Evolutionary conservation across 2,329 filamentous ascomycete genomes (phyloP), one percentile per base, ranked within the genome.

Genomic region (Xylariaceae sp.): DNA sequence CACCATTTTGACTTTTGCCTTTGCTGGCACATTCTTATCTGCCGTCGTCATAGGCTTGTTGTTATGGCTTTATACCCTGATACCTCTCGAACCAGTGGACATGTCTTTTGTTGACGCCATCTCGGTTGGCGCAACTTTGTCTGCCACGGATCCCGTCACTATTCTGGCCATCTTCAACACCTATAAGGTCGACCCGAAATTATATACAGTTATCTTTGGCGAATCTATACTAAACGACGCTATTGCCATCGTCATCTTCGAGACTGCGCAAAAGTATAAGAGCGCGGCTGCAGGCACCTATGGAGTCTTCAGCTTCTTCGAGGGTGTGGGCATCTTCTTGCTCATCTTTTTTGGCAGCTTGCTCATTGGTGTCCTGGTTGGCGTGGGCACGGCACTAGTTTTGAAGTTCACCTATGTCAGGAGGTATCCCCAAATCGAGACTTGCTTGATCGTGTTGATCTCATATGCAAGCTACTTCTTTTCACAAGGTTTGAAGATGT

Each of bases 121-220:
- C 72, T 96, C 93, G 1, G 91, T 99, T 43, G 95, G 95, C 67
- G 95, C 95, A 44, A 99, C 95, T 0, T 84, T 99, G 29, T 98
- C 95, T 1, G 95, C 95, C 57, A 99, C 95, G 1, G 95, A 99
- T 71, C 95, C 95, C 0, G 93, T 99, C 56, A 99, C 95, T 0
- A 98, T 99, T 67, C 81, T 99, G 51, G 95, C 95, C 72, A 99
- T 99, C 66, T 99, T 99, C 84, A 98, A 97, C 74, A 90, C 95
- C 1, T 99, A 98, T 84, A 98, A 98, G 76, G 95, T 99, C 67
- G 95, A 99, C 69, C 95, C 95, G 2, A 98, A 98, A 76, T 84
- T 99, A 18, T 99, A 99, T 77, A 99, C 95, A 26, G 88, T 99
- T 72, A 99, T 99, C 65, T 99, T 99, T 73, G 95, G 95, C 71